Percentiles rank a stretch among this genome's conserved stretches.
Evolutionary conservation across 805 yeast genomes (phyloP).

Genomic region (Candida oleophila): DNA sequence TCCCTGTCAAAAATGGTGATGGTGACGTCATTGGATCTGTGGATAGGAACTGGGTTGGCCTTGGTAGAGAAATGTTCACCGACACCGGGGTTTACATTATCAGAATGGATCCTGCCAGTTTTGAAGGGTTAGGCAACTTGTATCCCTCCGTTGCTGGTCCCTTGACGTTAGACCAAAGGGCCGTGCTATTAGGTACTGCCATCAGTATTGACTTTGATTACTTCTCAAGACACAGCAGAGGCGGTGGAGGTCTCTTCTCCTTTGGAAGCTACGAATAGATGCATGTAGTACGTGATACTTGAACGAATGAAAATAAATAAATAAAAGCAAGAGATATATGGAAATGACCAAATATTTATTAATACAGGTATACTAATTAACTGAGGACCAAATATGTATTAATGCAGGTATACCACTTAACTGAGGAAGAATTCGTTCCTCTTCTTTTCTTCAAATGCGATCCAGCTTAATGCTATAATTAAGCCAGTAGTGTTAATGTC

Average conservation of each 20-base stretch:
- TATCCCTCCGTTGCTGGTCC: slow-evolving; percentile 53
- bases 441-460: too few species aligned
- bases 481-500: too few species aligned
- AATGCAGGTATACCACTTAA: too few species aligned
- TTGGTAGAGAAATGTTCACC: slow-evolving; percentile 88
- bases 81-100: slow-evolving; percentile 92
- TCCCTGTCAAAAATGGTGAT: slow-evolving; percentile 64
- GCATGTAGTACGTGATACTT: too few species aligned
- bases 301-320: too few species aligned
- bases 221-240: slow-evolving; percentile 84
- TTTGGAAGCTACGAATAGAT: slow-evolving; percentile 29
- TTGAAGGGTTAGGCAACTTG: slow-evolving; percentile 53
- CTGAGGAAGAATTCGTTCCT: too few species aligned
- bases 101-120: slow-evolving; percentile 74
- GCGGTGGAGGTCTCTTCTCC: slow-evolving; percentile 45
- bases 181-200: slow-evolving; percentile 82
- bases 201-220: slow-evolving; percentile 94
- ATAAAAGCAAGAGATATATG: too few species aligned
- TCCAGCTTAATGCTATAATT: too few species aligned
- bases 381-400: too few species aligned
- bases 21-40: slow-evolving; percentile 70
- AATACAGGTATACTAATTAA: too few species aligned
- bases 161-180: slow-evolving; percentile 77
- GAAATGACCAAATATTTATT: too few species aligned
- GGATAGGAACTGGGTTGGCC: slow-evolving; percentile 92